These are phyloP conservation scores for Escovopsis sp. DNA, from an alignment of 2,329 filamentous ascomycete species.

Conservation along the genomic window DNA sequence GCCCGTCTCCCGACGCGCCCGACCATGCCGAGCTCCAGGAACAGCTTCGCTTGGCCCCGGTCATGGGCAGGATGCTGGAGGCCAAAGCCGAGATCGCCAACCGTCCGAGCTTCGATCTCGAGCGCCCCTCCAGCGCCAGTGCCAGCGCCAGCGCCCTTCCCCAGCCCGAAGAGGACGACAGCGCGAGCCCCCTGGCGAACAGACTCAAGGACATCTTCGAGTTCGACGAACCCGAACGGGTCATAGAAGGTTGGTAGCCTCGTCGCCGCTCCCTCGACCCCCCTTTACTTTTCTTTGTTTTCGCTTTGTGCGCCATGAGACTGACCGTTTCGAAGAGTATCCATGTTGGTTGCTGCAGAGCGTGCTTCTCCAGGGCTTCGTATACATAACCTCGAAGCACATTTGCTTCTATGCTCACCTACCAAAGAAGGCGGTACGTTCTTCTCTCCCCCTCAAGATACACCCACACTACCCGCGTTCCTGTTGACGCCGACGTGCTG, in stretches of 20 bases:
- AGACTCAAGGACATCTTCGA: conserved; percentile 74
- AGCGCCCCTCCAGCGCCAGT: conserved; percentile 28
- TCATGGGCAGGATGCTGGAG: conserved; percentile 67
- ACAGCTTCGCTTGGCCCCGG: conserved; percentile 44
- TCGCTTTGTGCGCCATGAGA: conserved; percentile 2
- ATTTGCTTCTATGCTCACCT: conserved; percentile 96
- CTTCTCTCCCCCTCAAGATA: no score
- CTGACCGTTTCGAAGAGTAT: conserved; percentile 46
- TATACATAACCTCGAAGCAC: conserved; percentile 88
- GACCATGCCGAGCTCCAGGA: conserved; percentile 10
- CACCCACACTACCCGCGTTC: no score
- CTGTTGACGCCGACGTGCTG: no score
- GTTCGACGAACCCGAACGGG: conserved; percentile 68
- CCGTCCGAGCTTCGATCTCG: conserved; percentile 42
- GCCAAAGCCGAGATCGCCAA: conserved; percentile 50
- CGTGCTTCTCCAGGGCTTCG: conserved; percentile 81
- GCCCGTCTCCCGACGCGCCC: conserved; percentile 11
- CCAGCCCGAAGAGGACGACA: conserved; percentile 19
- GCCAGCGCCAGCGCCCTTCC: conserved; percentile 11
- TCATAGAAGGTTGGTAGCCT: conserved; percentile 50
- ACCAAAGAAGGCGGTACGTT: conserved; percentile 74
- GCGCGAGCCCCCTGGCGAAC: conserved; percentile 47
- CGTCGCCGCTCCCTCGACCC: background rate
- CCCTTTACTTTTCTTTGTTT: background rate
- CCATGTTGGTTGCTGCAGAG: conserved; percentile 88